Base-by-base conservation (phyloP, 495 filamentous ascomycete genomes). In the Aspergillus carlsbadensis region DNA sequence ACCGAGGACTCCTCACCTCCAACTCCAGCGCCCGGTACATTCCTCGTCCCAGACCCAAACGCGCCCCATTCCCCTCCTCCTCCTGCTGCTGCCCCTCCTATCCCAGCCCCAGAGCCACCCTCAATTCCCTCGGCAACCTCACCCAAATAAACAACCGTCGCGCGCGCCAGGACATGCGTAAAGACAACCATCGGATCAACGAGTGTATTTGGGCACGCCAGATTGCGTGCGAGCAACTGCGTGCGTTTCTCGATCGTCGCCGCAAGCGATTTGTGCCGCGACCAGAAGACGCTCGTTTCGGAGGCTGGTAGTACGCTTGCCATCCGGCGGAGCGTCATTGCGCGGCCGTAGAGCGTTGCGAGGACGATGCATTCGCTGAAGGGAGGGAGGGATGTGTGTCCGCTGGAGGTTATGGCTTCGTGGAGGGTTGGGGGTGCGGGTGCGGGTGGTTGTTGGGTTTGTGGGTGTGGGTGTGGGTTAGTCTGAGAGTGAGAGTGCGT, bases 341-440 rank as follows among this genome's bases (percentile, higher is more conserved):
- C 10, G 13, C 35, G 48, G 2, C 33, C 34, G 20, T 37, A 15
- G 10, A 51, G 31, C 2, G 33, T 26, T 2, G 48, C 34, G 2
- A 39, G 33, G 48, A 51, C 48, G 31, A 51, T 39, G 20, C 18
- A 37, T n/a, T 51, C 34, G 34, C 33, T 34, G 10, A 51, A 39
- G 1, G 48, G 33, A 10, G 48, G 34, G 17, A 51, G 48, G 6
- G 48, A 1, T 5, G 36, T 24, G 3, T 51, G 33, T 6, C 21
- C 33, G 14, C 21, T 51, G 15, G 17, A 24, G 10, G 15, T 17
- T 0, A 51, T 51, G 2, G 48, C 34, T 24, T 51, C 48, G 18
- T 26, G 34, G 17, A 51, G 35, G 48, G n/a, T 39, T 4, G 18
- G 13, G 34, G 24, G 36, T 10, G 18, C 11, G 13, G 10, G 42